Conservation (phyloP, 306 rosid species). For the Ormosia semicastrata region DNA sequence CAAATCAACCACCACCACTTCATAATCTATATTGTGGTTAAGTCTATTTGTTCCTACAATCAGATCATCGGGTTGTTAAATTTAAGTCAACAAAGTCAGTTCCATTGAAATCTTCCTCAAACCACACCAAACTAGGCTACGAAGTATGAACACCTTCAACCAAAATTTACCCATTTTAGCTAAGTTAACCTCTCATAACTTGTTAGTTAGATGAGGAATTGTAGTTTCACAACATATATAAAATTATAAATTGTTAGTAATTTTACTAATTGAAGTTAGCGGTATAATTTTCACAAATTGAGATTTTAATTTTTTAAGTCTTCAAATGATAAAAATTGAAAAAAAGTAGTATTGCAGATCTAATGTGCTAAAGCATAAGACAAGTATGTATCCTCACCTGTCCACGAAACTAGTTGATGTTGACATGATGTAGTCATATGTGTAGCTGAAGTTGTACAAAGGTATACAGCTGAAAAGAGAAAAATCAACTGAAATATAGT, state of each 20-base stretch:
- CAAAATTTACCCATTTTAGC: background rate
- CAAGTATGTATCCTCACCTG: constrained; percentile 57
- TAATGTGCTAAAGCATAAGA: background rate
- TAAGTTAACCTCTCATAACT: background rate
- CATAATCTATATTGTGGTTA: background rate
- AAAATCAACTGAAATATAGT: constrained; percentile 67
- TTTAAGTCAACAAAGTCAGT: background rate
- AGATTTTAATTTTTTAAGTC: background rate
- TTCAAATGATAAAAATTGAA: background rate
- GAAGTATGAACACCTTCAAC: background rate
- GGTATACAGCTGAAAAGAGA: constrained; percentile 94
- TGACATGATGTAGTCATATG: constrained; percentile 86
- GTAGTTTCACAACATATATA: background rate
- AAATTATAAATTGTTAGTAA: background rate
- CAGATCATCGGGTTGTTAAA: background rate
- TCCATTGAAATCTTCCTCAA: background rate
- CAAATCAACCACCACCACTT: background rate
- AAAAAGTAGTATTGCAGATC: background rate
- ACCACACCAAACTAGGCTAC: background rate
- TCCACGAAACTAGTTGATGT: constrained; percentile 89
- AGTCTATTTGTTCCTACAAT: background rate
- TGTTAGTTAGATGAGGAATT: background rate
- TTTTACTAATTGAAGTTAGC: background rate
- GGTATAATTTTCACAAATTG: background rate
- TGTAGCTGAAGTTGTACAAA: constrained; percentile 91